Base-by-base conservation (phyloP, 2,329 filamentous ascomycete genomes). In the Xylariaceae sp. region DNA sequence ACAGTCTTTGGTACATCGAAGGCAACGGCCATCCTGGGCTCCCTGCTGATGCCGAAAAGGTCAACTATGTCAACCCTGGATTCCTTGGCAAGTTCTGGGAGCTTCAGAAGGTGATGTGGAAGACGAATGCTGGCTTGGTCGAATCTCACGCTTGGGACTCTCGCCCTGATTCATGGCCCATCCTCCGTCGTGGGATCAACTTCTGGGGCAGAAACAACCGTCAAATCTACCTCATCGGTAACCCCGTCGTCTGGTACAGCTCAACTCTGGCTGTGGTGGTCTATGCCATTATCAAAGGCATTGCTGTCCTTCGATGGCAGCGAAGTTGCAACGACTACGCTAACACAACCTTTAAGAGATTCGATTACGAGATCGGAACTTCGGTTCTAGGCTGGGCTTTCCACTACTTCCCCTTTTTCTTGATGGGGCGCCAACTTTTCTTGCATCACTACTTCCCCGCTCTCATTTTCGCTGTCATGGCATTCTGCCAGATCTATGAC, bases 11-110 rank as follows among this genome's bases (percentile, higher is more conserved):
- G 93, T 97, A 96, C 59, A 74, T 98, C 48, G 93, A 98, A 67
- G 80, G 81, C 52, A 98, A 98, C 64, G 76, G 83, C 47, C 93
- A 97, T 59, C 87, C 89, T 9, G 72, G 79, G 57, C 78, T 96
- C 39, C 79, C 80, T 17, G 74, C 76, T 2, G 76, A 84, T 49
- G 83, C 88, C 12, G 93, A 97, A 63, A 95, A 88, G 71, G 91
- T 95, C 67, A 98, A 97, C 70, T 98, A 98, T 69, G 81, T 80
- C 57, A 84, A 90, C 55, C 93, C 91, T 12, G 89, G 91, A 19
- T 98, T 98, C 79, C 83, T 98, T 48, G 89, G 88, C 59, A 98
- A 98, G 66, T 98, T 98, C 72, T 89, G 85, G 81, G 93, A 98
- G 69, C 76, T 98, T 34, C 90, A 98, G 63, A 84, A 87, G 66